Evolutionary conservation across 805 yeast genomes (phyloP), one percentile per base, ranked within the genome.

Genomic region (Saccharomycopsis babjevae): DNA sequence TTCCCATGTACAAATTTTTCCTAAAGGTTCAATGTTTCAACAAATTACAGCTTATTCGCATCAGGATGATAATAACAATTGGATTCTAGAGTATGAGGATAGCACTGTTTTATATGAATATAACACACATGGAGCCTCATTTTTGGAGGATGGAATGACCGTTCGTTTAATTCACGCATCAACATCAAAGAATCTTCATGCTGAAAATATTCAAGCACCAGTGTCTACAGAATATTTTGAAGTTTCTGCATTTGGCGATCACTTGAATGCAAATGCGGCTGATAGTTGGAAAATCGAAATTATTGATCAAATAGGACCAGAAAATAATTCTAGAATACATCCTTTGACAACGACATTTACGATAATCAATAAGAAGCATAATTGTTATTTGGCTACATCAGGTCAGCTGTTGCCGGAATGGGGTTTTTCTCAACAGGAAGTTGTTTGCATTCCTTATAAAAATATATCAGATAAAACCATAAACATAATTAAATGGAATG

Each of bases 391-490:
- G 69, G 88, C 92, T 66, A 88, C 92, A 13, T 80, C 94, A 8
- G 97, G 97, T 52, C 75, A 77, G 65, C 71, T 82, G 28, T 84
- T 91, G 69, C 99, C 99, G n/a, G 84, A 83, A 13, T 93, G 99
- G 99, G 99, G 98, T 18, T 94, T 92, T 80, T 82, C 89, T 71
- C 99, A 93, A 77, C 96, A 97, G 64, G 99, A 93, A 76, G 92
- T 94, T 65, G 86, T 84, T 1, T 93, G 99, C 74, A 72, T 77
- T 71, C 85, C 89, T 42, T 86, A 83, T 71, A 74, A 69, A 52
- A 81, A 80, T 66, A 72, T 76, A 63, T 84, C 89, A 43, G 86
- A 83, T 71, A 75, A 69, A 54, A 83, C 86, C 72, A 93, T 88
- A 70, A 88, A 86, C 76, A 77, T 91, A 67, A 86, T 91, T 16